Evolutionary conservation across 2,329 filamentous ascomycete genomes (phyloP).

Genomic region (Fusarium sublunatum): DNA sequence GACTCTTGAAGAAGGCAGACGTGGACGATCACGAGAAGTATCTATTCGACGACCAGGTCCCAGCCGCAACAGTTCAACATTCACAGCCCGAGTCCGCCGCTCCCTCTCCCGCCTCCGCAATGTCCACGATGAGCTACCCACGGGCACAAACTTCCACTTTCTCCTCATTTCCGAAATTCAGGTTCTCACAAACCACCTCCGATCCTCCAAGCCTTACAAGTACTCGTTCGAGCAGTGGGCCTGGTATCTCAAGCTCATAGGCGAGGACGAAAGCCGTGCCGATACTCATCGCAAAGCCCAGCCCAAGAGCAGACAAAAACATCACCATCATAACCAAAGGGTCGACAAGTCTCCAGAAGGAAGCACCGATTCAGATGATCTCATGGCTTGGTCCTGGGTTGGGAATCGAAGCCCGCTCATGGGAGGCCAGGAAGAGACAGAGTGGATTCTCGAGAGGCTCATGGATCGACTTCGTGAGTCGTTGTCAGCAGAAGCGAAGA

Average conservation of each 20-base stretch:
- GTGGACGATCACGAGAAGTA: conserved; percentile 18
- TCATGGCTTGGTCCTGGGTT: conserved; percentile 75
- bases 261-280: conserved; percentile 67
- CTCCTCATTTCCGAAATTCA: conserved; percentile 80
- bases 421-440: conserved; percentile 73
- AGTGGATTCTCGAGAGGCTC: conserved; percentile 78
- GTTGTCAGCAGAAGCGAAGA: conserved; percentile 39
- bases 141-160: conserved; percentile 65
- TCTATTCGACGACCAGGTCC: conserved; percentile 35
- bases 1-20: not conserved
- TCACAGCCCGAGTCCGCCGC: conserved; percentile 52
- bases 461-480: conserved; percentile 62
- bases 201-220: conserved; percentile 67
- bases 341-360: conserved; percentile 1
- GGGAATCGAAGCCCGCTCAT: conserved; percentile 76
- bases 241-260: conserved; percentile 83
- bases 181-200: conserved; percentile 69
- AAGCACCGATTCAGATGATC: conserved; percentile 43
- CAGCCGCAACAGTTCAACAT: conserved; percentile 32
- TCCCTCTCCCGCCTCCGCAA: conserved; percentile 52
- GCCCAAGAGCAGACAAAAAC: conserved; percentile 42
- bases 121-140: conserved; percentile 54
- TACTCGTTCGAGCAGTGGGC: conserved; percentile 91
- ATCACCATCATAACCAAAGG: conserved; percentile 2
- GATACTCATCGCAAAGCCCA: conserved; percentile 60